Base-by-base conservation (phyloP, 1,284 basidiomycete genomes). In the Naganishia liquefaciens region DNA sequence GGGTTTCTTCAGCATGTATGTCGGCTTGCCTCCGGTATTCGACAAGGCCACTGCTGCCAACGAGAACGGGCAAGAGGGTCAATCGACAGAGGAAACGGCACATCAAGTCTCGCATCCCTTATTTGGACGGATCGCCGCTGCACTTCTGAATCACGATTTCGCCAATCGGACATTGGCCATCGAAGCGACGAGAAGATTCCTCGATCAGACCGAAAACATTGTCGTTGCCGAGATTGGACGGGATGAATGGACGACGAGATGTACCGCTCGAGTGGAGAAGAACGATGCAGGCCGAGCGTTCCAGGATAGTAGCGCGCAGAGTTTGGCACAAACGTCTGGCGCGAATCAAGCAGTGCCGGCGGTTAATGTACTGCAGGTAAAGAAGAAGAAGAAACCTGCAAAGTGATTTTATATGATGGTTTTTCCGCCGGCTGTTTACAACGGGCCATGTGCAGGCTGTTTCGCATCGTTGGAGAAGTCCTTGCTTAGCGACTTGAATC, bases 61-160 rank as follows among this genome's bases (percentile, higher is more conserved):
- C 25, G 46, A 1, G 3, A 42, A 57, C 39, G 46, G 39, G 27
- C n/a, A 53, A 15, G 47, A 63, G 44, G 37, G n/a, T 33, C 60
- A 43, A 50, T 42, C 53, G 19, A 52, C 28, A 13, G 33, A 5
- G 10, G 19, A 30, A 7, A 33, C 23, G 4, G 49, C 15, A n/a
- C 50, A 25, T 25, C 58, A 23, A 40, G 51, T 50, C 5, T 49
- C 39, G 28, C 47, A 85, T 91, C 28, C 82, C 86, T 81, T 91
- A 66, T 82, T 86, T 70, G 85, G 86, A 70, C 86, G 90, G 19
- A 80, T 93, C 19, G 77, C 88, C 70, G 81, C 82, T 27, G 84
- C 85, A 50, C 79, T 93, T 67, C 82, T 86, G 75, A 89, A 87
- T 53, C 84, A 88, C 70, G 91, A 93, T 73, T 94, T 93, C 76